These are phyloP conservation scores for Mayamaea pseudoterrestris DNA, from an alignment of 108 stramenopile genomes.

Conservation along the genomic window DNA sequence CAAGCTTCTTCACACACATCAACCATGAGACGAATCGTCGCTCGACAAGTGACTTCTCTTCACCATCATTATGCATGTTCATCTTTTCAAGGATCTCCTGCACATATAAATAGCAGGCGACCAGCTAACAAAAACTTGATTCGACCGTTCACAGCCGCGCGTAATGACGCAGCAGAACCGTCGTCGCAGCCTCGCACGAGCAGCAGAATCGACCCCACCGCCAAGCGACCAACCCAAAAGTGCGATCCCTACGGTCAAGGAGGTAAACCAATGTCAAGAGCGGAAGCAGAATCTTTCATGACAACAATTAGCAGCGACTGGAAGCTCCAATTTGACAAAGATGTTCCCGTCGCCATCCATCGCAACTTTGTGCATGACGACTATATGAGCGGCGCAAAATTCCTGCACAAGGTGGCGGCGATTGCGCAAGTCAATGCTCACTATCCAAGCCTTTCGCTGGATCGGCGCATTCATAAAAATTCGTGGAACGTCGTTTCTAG, in stretches of 20 bases:
- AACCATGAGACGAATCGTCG: too few relatives aligned
- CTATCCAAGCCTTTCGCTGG: slow-evolving; percentile 26
- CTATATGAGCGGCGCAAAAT: slow-evolving; percentile 25
- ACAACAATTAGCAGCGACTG: slow-evolving; percentile 24
- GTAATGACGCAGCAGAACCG: too few relatives aligned
- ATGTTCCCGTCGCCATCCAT: slow-evolving; percentile 11
- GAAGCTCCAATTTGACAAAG: slow-evolving; percentile 13
- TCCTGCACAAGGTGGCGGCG: slow-evolving; percentile 34
- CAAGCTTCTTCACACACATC: too few relatives aligned
- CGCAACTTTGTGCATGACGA: slow-evolving; percentile 29
- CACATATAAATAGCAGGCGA: too few relatives aligned
- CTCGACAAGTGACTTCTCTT: too few relatives aligned
- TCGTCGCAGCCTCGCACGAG: too few relatives aligned
- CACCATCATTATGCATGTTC: too few relatives aligned
- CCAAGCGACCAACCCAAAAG: slow-evolving; percentile 34
- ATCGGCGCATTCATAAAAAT: slow-evolving; percentile 23
- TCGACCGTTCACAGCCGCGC: too few relatives aligned
- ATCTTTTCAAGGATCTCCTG: too few relatives aligned
- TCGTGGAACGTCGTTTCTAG: slow-evolving; percentile 26
- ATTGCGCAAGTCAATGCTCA: slow-evolving; percentile 47
- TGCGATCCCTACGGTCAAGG: slow-evolving; percentile 62
- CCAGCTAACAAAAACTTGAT: too few relatives aligned
- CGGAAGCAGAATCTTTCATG: slow-evolving; percentile 10
- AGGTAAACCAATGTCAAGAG: slow-evolving; percentile 34
- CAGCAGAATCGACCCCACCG: slow-evolving; percentile 54